A percentile compares a stretch with the other conserved stretches of the same genome.
Evolutionary conservation across 257 asterid genomes (phyloP).

Genomic region (Gentiana straminea): DNA sequence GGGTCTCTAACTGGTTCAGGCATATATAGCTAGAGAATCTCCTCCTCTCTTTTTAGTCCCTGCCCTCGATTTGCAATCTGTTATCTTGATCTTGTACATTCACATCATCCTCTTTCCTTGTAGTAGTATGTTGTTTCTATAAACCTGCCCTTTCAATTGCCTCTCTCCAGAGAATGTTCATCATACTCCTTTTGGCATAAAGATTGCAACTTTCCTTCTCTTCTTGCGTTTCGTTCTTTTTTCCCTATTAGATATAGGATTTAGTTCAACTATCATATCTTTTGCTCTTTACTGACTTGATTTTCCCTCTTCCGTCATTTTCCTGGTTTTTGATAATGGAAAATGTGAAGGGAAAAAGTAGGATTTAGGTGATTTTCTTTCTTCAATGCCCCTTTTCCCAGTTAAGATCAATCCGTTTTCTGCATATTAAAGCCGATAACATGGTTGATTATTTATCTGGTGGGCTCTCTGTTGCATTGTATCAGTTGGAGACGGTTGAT

Average conservation of each 20-base stretch:
- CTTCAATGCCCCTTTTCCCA: background rate
- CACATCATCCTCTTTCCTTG: too few species aligned
- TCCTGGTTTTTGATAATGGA: conserved; percentile 54
- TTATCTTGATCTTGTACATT: too few species aligned
- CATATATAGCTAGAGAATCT: background rate
- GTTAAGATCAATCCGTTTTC: conserved; percentile 4
- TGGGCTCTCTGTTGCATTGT: too few species aligned
- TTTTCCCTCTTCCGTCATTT: conserved; percentile 31
- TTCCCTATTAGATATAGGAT: conserved; percentile 18
- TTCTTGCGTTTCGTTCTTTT: background rate
- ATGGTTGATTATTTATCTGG: too few species aligned
- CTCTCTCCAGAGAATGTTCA: background rate
- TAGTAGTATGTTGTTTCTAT: too few species aligned
- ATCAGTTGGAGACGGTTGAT: conserved; percentile 18
- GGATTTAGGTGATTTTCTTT: conserved; percentile 4
- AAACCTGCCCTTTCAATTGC: background rate
- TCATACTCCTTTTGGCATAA: background rate
- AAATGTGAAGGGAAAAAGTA: conserved; percentile 36
- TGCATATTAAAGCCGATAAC: background rate
- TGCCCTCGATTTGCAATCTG: background rate
- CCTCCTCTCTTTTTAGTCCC: background rate
- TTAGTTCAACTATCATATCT: conserved; percentile 13
- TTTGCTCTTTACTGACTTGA: conserved; percentile 18
- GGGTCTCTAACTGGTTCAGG: conserved; percentile 18
- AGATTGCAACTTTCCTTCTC: background rate